Conservation (phyloP, 129 eudicot species). For the Kitagawia praeruptora region DNA sequence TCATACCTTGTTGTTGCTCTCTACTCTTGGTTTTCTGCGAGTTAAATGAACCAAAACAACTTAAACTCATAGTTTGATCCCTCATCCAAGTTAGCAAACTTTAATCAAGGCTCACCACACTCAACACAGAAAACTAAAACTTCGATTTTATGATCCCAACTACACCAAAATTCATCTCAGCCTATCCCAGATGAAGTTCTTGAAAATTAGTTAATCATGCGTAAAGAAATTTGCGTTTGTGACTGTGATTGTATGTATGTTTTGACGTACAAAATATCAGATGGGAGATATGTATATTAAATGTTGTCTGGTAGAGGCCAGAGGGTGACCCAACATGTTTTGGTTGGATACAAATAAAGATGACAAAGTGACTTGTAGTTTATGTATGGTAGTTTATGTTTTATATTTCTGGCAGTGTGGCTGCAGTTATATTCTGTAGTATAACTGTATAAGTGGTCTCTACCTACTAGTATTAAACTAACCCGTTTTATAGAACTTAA, state of each 20-base stretch:
- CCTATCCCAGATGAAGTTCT: not conserved
- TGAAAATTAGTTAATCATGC: not conserved
- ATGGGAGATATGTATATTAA: not conserved
- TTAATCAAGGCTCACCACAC: not conserved
- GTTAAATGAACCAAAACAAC: constrained; percentile 53
- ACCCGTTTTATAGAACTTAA: no score
- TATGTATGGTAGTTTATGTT: no score
- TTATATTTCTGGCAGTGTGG: no score
- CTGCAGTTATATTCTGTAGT: no score
- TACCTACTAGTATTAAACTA: no score
- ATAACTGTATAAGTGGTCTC: no score
- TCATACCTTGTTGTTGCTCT: constrained; percentile 25
- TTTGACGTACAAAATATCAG: not conserved
- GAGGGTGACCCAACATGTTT: no score
- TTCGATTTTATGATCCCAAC: not conserved
- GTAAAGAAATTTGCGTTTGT: not conserved
- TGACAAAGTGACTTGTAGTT: no score
- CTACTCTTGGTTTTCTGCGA: constrained; percentile 28
- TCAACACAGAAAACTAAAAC: constrained; percentile 4
- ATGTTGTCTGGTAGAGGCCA: no score
- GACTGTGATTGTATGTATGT: no score
- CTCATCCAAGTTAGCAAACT: not conserved
- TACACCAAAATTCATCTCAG: not conserved
- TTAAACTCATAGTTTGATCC: constrained; percentile 23
- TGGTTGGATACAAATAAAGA: no score